Evolutionary conservation across 345 rosid genomes (phyloP), one percentile per base, ranked within the genome.

Genomic region (Ricinus communis): DNA sequence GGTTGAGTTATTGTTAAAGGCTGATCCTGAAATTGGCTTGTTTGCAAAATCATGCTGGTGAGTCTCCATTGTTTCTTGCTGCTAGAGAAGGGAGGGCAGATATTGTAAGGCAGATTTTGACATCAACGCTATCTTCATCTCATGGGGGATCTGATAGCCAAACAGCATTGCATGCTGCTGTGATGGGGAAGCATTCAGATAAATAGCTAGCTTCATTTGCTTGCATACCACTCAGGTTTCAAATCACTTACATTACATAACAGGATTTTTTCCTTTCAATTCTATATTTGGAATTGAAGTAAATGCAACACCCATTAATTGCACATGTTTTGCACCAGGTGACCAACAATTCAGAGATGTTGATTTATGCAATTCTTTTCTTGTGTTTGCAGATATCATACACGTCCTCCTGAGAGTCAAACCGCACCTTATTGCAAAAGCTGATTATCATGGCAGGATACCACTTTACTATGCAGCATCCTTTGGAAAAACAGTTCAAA

Each of bases 161-260:
- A 4, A 55, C 60, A 22, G 60, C 60, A 21, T 55, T 55, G 60
- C 60, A 55, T 55, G 60, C 60, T 25, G 19, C 60, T 55, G 60
- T 25, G 33, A 55, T 55, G 0, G 60, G 22, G n/a, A 55, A 6
- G 0, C 60, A 25, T 55, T 25, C 36, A 55, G 60, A 28, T 53
- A 21, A n/a, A n/a, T n/a, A n/a, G n/a, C n/a, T 33, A 33, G 18
- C 27, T 25, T 54, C 59, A 13, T 24, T 5, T 55, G 33, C 59
- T 55, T 0, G 38, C 38, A 33, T 33, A 33, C 38, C 2, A 33
- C 38, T 6, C 38, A 33, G 38, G 2, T 33, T 33, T 33, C 38
- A 6, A 33, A 33, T 33, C 38, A 2, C 38, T 2, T 6, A 2
- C 38, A 33, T 6, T 33, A 33, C 38, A 33, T 33, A 33, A 33